phyloP scores from a whole-genome alignment of 371 early-diverging fungal species.

The Mortierella sp. region DNA sequence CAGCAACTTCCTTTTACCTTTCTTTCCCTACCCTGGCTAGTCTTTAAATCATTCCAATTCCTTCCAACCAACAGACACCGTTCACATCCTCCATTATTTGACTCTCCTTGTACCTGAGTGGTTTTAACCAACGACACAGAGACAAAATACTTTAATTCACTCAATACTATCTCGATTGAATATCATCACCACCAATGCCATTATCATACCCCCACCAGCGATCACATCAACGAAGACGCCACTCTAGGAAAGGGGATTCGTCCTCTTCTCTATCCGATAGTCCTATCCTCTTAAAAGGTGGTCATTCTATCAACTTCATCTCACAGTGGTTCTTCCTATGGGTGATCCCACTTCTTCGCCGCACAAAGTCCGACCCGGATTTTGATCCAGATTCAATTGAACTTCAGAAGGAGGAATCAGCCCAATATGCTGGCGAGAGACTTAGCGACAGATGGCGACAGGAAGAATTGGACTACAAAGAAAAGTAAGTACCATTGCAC shows the following conservation, averaged over 20 bases:
- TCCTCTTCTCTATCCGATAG: conserved; percentile 21
- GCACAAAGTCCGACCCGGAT: conserved; percentile 53
- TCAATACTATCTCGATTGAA: background rate
- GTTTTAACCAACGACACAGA: background rate
- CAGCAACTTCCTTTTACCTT: background rate
- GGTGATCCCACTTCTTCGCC: conserved; percentile 63
- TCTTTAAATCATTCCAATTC: background rate
- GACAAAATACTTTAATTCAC: background rate
- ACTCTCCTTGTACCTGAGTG: background rate
- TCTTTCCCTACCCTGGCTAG: background rate
- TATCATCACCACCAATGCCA: conserved; percentile 15
- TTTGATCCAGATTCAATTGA: conserved; percentile 57
- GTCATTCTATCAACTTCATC: conserved; percentile 57
- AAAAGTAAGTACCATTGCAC: conserved; percentile 37
- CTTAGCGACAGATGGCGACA: conserved; percentile 63
- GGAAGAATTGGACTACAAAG: conserved; percentile 53
- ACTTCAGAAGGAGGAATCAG: conserved; percentile 60
- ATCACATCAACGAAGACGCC: conserved; percentile 11
- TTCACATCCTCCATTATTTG: background rate
- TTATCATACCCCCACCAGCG: conserved; percentile 37
- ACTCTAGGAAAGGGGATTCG: conserved; percentile 16
- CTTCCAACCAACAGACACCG: background rate
- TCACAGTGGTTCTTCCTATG: conserved; percentile 68
- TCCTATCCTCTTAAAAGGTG: conserved; percentile 49
- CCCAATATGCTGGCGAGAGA: conserved; percentile 62